Base-by-base conservation (phyloP, 768 basidiomycete genomes). In the Suillus luteus region DNA sequence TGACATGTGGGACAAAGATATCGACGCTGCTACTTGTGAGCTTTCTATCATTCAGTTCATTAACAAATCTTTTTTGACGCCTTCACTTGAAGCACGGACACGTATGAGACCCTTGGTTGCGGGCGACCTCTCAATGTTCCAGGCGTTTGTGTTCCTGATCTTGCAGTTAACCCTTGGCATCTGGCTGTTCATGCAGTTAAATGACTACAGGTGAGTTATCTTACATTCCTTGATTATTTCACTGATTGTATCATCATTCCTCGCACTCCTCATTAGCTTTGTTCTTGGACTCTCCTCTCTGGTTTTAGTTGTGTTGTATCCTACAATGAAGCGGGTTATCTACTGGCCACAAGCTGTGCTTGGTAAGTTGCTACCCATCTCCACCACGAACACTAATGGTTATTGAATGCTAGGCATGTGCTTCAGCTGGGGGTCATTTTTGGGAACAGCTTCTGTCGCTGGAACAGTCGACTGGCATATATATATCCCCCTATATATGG, bases 291-390 rank as follows among this genome's bases (percentile, higher is more conserved):
- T 55, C 6, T 55, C 54, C 35, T 55, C 35, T n/a, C n/a, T 55
- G 1, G n/a, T n/a, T 11, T 55, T 40, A 24, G 40, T 11, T 15
- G 67, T 60, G 5, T 54, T 74, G 5, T 74, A 74, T 57, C 73
- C 73, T 8, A 51, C 71, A 31, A 70, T 72, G 71, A 74, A 74
- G 64, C 67, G 73, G 1, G 62, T 67, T 37, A 74, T 73, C 0
- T 63, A 67, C 48, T 73, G 72, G 71, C 73, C 73, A n/a, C 73
- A 74, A 60, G 72, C 67, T 33, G 71, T 73, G 72, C 66, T 74
- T 24, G 73, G 72, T 72, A 58, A 19, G 66, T 27, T 35, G 15
- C 70, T 60, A 67, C 46, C 19, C 19, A 24, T 12, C 11, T 48
- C 7, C 19, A 37, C n/a, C 35, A n/a, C 19, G 12, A n/a, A 37